These are phyloP conservation scores for Penicillium sp. DNA, from an alignment of 2,329 filamentous ascomycete genomes.

Conservation along the genomic window DNA sequence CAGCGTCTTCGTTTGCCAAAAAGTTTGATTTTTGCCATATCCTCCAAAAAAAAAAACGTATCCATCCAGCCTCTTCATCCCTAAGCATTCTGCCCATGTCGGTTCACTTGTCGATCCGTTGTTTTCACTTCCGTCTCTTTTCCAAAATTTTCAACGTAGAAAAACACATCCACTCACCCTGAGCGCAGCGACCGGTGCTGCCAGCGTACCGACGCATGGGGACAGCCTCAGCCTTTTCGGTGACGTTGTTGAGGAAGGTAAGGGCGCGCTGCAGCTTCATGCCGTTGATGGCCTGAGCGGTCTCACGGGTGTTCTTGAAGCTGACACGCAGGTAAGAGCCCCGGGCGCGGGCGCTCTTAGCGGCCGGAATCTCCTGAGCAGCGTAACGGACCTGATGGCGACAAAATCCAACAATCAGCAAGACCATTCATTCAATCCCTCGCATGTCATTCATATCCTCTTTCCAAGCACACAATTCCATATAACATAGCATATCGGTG, in stretches of 20 bases:
- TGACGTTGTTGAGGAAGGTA: slow-evolving; percentile 95
- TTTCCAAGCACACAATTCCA: too few species aligned
- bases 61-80: too few species aligned
- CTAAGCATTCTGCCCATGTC: too few species aligned
- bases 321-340: slow-evolving; percentile 98
- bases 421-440: too few species aligned
- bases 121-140: background rate
- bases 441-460: too few species aligned
- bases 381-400: slow-evolving; percentile 89
- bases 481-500: too few species aligned
- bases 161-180: slow-evolving; percentile 66
- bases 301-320: slow-evolving; percentile 99
- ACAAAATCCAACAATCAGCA: too few species aligned
- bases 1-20: too few species aligned
- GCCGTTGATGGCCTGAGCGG: slow-evolving; percentile 97
- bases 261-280: slow-evolving; percentile 95
- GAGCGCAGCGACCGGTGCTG: slow-evolving; percentile 86
- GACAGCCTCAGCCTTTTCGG: slow-evolving; percentile 92
- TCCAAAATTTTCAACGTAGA: too few species aligned
- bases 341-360: slow-evolving; percentile 94
- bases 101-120: background rate
- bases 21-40: too few species aligned
- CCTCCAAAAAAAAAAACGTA: too few species aligned
- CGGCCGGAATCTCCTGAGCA: slow-evolving; percentile 72
- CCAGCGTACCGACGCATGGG: slow-evolving; percentile 97